Percentiles rank a stretch among this genome's conserved stretches.
Evolutionary conservation across 306 rosid genomes (phyloP).

Genomic region (Citrullus colocynthis): DNA sequence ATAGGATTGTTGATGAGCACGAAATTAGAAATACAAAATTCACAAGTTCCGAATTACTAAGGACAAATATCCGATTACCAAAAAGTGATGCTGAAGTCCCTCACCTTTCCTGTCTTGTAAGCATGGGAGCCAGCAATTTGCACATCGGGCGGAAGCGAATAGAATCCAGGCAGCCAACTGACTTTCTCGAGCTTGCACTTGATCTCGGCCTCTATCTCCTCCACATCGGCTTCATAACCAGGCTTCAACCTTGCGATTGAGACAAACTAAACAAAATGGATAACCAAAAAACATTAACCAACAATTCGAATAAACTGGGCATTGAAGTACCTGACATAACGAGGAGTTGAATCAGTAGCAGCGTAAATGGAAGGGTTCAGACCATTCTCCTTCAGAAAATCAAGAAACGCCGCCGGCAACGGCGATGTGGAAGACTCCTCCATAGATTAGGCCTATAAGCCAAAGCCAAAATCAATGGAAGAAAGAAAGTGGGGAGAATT

Average conservation of each 20-base stretch:
- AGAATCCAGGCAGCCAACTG: constrained; percentile 62
- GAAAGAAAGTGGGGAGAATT: not conserved
- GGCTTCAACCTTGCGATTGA: constrained; percentile 48
- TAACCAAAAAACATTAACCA: not conserved
- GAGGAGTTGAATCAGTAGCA: constrained; percentile 52
- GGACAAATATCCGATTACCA: not conserved
- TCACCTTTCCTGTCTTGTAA: constrained; percentile 67
- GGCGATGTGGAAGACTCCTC: constrained; percentile 26
- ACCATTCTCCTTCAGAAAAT: constrained; percentile 50
- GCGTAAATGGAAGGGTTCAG: constrained; percentile 63
- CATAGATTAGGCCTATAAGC: constrained; percentile 13
- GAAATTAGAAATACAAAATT: not conserved
- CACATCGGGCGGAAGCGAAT: constrained; percentile 51
- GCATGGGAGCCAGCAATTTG: constrained; percentile 59
- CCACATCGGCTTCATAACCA: constrained; percentile 45
- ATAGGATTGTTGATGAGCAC: not conserved
- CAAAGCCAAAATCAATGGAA: not conserved
- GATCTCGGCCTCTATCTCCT: constrained; percentile 55
- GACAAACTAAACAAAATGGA: not conserved
- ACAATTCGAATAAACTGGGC: not conserved
- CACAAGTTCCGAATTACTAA: not conserved
- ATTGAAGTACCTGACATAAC: constrained; percentile 57
- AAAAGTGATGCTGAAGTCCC: not conserved
- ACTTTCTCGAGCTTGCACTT: constrained; percentile 46
- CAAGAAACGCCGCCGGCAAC: constrained; percentile 49